Evolutionary conservation across 257 asterid species (phyloP).

Genomic region (Ajuga chamaepitys): DNA sequence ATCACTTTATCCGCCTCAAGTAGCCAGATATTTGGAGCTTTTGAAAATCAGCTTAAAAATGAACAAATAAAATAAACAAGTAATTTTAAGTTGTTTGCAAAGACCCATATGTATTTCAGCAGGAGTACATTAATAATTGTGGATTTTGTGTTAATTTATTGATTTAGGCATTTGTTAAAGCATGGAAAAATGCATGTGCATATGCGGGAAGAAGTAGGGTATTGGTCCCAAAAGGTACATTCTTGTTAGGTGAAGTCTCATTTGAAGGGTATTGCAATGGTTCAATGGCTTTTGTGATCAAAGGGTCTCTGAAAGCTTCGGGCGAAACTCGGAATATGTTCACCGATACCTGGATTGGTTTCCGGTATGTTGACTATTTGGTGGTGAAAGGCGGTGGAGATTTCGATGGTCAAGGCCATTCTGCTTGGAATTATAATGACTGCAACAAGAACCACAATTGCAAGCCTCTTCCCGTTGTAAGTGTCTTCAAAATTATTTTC

Average conservation of each 20-base stretch:
- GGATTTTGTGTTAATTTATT: too few species aligned
- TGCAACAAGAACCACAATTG: conserved; percentile 31
- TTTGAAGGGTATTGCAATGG: conserved; percentile 53
- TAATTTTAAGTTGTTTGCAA: too few species aligned
- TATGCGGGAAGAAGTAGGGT: conserved; percentile 40
- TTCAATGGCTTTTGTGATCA: conserved; percentile 23
- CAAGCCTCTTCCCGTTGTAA: conserved; percentile 43
- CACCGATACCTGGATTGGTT: conserved; percentile 50
- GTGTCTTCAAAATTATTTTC: not conserved
- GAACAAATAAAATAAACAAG: too few species aligned
- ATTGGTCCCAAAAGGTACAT: conserved; percentile 46
- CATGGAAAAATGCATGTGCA: conserved; percentile 64
- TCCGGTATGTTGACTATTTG: conserved; percentile 28
- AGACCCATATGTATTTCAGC: too few species aligned
- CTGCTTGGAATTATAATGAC: conserved; percentile 55
- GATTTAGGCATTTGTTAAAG: conserved; percentile 44
- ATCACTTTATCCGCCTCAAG: too few species aligned
- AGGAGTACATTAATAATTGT: too few species aligned
- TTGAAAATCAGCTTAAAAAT: too few species aligned
- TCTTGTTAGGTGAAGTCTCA: conserved; percentile 27
- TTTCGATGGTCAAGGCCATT: conserved; percentile 51
- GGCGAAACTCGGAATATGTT: conserved; percentile 12
- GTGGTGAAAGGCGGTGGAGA: conserved; percentile 49
- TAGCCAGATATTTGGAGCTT: too few species aligned
- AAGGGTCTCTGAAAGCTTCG: conserved; percentile 39